Evolutionary conservation across 73 alveolate genomes (phyloP), one percentile per base, ranked within the genome.

Genomic region (Paramecium bursaria): DNA sequence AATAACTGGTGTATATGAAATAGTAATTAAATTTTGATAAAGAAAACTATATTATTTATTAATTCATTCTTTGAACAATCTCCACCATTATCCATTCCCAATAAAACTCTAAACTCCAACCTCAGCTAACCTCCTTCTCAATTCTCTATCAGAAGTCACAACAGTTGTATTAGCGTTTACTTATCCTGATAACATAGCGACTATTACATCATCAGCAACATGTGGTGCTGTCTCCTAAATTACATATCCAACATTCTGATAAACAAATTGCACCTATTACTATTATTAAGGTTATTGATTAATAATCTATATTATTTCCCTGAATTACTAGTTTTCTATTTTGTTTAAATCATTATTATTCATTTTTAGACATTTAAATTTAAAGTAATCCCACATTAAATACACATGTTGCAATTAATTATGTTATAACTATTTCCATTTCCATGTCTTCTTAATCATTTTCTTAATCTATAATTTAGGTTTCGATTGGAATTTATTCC

Each of bases 51-150:
- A 39, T 39, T 11, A 39, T 39, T n/a, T n/a, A n/a, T n/a, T n/a
- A n/a, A n/a, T n/a, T n/a, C n/a, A n/a, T n/a, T n/a, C n/a, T n/a
- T n/a, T n/a, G n/a, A n/a, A n/a, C n/a, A 67, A 35, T 67, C 44
- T 67, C 82, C 82, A 67, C 53, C 53, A 67, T 67, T 25, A 25
- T 11, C 82, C 82, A 67, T 42, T 67, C 1, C 82, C 82, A 3
- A 67, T 67, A 67, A 67, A 67, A 21, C 44, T 17, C 10, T 21
- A 25, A 15, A 67, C 60, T 39, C 82, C 82, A 39, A 35, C 1
- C 27, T 33, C 55, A 19, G 22, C 5, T 6, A 67, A 47, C 7
- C 82, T 31, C 9, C 3, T 7, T 19, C 39, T 33, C 21, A 67
- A 67, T 15, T 26, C 82, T 67, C 50, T 31, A 67, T 67, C 82